Conservation (phyloP, 441 rosid species). For the Raphanus hybrid region DNA sequence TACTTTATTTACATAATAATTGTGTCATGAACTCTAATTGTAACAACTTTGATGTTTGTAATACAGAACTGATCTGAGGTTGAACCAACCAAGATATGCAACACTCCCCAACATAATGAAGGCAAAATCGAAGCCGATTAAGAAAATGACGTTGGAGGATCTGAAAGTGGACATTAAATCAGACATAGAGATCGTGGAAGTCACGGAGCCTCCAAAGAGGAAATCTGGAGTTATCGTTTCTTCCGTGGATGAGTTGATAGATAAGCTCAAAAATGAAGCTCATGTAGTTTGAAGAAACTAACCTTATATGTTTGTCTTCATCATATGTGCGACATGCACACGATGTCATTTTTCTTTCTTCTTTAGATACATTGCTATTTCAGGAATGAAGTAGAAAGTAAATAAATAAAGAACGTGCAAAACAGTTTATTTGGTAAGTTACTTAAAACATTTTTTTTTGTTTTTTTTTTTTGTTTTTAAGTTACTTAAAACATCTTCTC, state of each 20-base stretch:
- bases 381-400: conserved; percentile 18
- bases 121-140: conserved; percentile 83
- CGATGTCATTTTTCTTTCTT: not conserved
- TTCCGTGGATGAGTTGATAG: conserved; percentile 78
- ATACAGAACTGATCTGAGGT: conserved; percentile 87
- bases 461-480: not conserved
- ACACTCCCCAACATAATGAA: conserved; percentile 97
- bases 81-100: conserved; percentile 95
- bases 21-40: not conserved
- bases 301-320: not conserved
- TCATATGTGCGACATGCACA: conserved; percentile 4
- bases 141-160: conserved; percentile 71
- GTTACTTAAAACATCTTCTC: not conserved
- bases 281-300: conserved; percentile 55
- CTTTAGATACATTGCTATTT: conserved; percentile 12
- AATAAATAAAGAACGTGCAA: conserved; percentile 22
- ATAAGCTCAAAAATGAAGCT: conserved; percentile 85
- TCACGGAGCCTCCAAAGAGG: conserved; percentile 80
- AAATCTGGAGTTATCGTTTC: conserved; percentile 73
- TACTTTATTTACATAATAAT: not conserved
- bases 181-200: conserved; percentile 72
- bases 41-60: not conserved
- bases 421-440: not conserved
- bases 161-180: conserved; percentile 67
- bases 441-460: not conserved